A percentile compares a stretch with the other conserved stretches of the same genome.
Conservation (phyloP, 2,329 filamentous ascomycete genomes). For the Escovopsis weberi region DNA sequence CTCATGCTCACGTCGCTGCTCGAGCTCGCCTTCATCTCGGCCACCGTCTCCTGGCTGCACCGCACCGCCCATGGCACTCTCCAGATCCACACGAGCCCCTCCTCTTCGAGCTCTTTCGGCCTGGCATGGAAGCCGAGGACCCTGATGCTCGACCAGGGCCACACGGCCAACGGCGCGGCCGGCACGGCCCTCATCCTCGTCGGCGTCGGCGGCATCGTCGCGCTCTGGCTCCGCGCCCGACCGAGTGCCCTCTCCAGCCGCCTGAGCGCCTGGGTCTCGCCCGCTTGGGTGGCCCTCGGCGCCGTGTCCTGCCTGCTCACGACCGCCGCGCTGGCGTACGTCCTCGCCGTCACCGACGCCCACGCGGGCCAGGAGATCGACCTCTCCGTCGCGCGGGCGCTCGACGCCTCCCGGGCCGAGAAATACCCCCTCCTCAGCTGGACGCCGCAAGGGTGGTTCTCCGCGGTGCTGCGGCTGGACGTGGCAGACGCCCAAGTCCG, state of each 20-base stretch:
- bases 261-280: conserved; percentile 9
- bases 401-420: conserved; percentile 2
- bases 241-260: conserved; percentile 3
- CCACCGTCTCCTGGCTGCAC: conserved; percentile 15
- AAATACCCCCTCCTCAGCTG: conserved; percentile 12
- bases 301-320: conserved; percentile 11
- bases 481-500: conserved; percentile 6
- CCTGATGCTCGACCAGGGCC: conserved; percentile 13
- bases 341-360: conserved; percentile 14
- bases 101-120: not conserved
- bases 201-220: conserved; percentile 12
- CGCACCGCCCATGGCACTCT: conserved; percentile 12
- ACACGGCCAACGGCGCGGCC: conserved; percentile 15
- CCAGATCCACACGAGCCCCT: conserved; percentile 1
- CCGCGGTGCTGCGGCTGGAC: conserved; percentile 12
- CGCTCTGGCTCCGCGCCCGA: conserved; percentile 10
- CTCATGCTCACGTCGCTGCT: conserved; percentile 15
- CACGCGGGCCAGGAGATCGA: conserved; percentile 12
- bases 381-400: conserved; percentile 2
- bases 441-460: conserved; percentile 16
- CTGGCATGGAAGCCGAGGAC: conserved; percentile 12
- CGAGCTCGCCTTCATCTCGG: conserved; percentile 14
- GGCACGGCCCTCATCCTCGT: conserved; percentile 15
- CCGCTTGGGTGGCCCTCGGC: conserved; percentile 11
- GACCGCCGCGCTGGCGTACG: conserved; percentile 12